Percentiles rank a stretch among this genome's conserved stretches.
Evolutionary conservation across 2,329 filamentous ascomycete genomes (phyloP).

Genomic region (Coniochaeta sp.): DNA sequence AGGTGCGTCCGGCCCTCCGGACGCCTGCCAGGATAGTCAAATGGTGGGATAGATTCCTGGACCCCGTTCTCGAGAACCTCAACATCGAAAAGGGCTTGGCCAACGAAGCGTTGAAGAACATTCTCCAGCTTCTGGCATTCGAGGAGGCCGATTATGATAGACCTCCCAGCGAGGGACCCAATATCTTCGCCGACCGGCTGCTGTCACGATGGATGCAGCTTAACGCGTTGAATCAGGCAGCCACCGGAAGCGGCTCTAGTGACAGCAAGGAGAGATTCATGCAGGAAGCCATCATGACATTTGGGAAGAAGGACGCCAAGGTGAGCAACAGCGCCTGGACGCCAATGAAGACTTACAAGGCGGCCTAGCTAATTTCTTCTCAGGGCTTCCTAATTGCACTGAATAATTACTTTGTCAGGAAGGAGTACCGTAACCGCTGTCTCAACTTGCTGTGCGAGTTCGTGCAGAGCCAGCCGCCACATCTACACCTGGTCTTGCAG

Average conservation of each 20-base stretch:
- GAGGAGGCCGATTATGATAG: conserved; percentile 48
- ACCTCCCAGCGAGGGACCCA: conserved; percentile 25
- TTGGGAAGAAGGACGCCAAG: conserved; percentile 62
- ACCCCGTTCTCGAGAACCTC: conserved; percentile 45
- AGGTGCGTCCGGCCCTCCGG: conserved; percentile 55
- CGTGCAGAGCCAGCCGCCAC: conserved; percentile 68
- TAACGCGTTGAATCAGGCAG: conserved; percentile 20
- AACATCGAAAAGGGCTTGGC: conserved; percentile 56
- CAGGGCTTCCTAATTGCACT: conserved; percentile 60
- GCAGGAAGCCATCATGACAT: conserved; percentile 45
- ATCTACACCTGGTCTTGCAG: conserved; percentile 65
- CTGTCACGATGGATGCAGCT: conserved; percentile 51
- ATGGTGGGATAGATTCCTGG: conserved; percentile 63
- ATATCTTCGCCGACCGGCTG: conserved; percentile 48
- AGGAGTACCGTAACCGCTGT: conserved; percentile 54
- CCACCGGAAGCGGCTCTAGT: not conserved
- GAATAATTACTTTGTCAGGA: conserved; percentile 58
- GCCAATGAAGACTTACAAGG: not conserved
- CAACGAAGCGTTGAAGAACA: conserved; percentile 55
- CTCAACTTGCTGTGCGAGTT: conserved; percentile 65
- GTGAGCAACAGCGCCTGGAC: conserved; percentile 15
- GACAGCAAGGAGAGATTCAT: conserved; percentile 38
- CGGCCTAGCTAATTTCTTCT: conserved; percentile 3
- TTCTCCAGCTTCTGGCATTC: conserved; percentile 56
- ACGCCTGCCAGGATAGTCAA: conserved; percentile 55